phyloP scores from a whole-genome alignment of 257 asterid species.

The Solanum boliviense region DNA sequence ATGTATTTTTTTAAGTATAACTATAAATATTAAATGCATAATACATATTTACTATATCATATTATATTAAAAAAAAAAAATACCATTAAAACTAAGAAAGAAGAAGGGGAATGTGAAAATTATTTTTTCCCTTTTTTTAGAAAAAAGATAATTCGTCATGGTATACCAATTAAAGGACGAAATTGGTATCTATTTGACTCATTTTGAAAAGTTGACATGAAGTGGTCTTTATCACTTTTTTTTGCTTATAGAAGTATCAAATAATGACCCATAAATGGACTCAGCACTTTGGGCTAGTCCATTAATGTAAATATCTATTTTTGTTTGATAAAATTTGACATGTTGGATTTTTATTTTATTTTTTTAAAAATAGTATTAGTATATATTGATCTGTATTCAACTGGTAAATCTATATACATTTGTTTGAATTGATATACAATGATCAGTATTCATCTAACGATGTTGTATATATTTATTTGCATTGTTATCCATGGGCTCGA shows the following conservation, averaged over 20 bases:
- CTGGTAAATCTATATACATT: background rate
- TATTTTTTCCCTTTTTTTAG: background rate
- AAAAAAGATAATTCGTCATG: background rate
- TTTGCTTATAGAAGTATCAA: background rate
- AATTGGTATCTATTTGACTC: background rate
- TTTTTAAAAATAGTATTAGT: background rate
- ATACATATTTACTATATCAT: background rate
- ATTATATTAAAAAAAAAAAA: too few relatives aligned
- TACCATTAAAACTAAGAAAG: background rate
- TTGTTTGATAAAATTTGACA: background rate
- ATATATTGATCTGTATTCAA: too few relatives aligned
- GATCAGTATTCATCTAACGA: background rate
- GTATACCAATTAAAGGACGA: background rate
- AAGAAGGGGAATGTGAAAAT: background rate
- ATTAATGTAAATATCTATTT: too few relatives aligned
- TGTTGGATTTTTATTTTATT: background rate
- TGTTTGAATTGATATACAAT: background rate
- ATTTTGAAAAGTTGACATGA: background rate
- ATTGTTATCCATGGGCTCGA: background rate
- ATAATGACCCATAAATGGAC: background rate
- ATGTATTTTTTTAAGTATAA: too few relatives aligned
- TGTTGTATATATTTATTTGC: background rate
- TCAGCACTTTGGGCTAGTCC: background rate
- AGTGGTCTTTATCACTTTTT: background rate
- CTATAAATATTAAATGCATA: background rate